Evolutionary conservation across 2,329 filamentous ascomycete genomes (phyloP), one percentile per base, ranked within the genome.

Genomic region (Colletotrichum sp.): DNA sequence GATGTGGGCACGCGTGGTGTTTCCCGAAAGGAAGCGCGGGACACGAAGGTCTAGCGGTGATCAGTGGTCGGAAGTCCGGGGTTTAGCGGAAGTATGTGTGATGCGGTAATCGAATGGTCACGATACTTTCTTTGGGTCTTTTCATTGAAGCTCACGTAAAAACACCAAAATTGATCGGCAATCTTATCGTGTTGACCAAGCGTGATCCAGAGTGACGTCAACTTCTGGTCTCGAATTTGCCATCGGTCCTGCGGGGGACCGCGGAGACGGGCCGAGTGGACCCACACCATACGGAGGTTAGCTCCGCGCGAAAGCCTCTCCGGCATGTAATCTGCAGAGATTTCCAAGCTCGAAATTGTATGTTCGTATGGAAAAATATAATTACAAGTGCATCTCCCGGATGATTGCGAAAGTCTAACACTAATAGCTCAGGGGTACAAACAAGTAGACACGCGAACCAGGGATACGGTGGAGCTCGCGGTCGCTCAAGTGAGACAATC

Each of bases 141-240:
- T 7, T 28, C 24, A 30, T 7, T 18, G 8, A 18, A 59, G 15
- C 24, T 59, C 24, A 59, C 24, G 24, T 18, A 30, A 13, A 26
- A n/a, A 63, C 30, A 30, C 28, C 59, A 26, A 13, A n/a, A 22
- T 36, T 15, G 39, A n/a, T 28, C 22, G 34, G 5, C 18, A 65
- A 48, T 15, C 18, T 66, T 32, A 52, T 65, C 22, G 24, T 18
- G 6, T 68, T 15, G 15, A 22, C 5, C 8, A 3, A 16, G 15
- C 6, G 22, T 9, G 10, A 8, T 6, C n/a, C 44, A 59, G 28
- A 34, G 57, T 73, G 64, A 73, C 55, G 70, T 73, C 73, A 72
- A 67, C 9, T 18, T 39, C 15, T 22, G 9, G 7, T 8, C 18
- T 22, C 1, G 34, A 34, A n/a, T n/a, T 44, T 59, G 39, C 39